Evolutionary conservation across 345 rosid genomes (phyloP).

Genomic region (Hypericum perforatum): DNA sequence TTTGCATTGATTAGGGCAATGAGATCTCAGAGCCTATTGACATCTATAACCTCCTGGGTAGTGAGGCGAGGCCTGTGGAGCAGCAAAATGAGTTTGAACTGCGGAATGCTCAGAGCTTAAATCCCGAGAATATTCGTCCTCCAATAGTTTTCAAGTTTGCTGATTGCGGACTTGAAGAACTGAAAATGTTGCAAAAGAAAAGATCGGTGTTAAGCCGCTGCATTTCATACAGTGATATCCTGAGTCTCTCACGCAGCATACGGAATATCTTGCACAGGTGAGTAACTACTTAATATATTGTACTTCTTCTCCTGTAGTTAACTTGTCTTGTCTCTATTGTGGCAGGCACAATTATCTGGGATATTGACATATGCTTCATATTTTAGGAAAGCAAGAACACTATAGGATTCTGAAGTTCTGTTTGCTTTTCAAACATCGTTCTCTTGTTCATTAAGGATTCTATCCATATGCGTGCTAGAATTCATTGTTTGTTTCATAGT

Average conservation of each 20-base stretch:
- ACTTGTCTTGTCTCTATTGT: neutral
- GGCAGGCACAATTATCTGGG: no score
- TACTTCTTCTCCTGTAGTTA: neutral
- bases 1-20: constrained; percentile 29
- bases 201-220: constrained; percentile 22
- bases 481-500: no score
- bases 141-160: constrained; percentile 17
- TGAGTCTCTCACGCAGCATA: constrained; percentile 32
- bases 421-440: no score
- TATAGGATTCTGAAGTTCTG: no score
- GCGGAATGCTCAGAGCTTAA: constrained; percentile 12
- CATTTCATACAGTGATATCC: constrained; percentile 39
- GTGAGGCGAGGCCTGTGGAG: constrained; percentile 21
- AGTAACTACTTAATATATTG: constrained; percentile 17
- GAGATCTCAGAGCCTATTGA: constrained; percentile 38
- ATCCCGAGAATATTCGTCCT: constrained; percentile 28
- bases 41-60: constrained; percentile 45
- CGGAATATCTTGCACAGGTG: constrained; percentile 57
- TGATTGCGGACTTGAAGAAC: constrained; percentile 21
- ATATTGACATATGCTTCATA: no score
- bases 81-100: constrained; percentile 18
- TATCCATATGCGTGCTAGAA: no score
- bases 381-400: no score
- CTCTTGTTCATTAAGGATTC: no score
- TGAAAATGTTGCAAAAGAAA: constrained; percentile 25